phyloP scores from a whole-genome alignment of 352 stramenopile species.

The Pythium sp. region DNA sequence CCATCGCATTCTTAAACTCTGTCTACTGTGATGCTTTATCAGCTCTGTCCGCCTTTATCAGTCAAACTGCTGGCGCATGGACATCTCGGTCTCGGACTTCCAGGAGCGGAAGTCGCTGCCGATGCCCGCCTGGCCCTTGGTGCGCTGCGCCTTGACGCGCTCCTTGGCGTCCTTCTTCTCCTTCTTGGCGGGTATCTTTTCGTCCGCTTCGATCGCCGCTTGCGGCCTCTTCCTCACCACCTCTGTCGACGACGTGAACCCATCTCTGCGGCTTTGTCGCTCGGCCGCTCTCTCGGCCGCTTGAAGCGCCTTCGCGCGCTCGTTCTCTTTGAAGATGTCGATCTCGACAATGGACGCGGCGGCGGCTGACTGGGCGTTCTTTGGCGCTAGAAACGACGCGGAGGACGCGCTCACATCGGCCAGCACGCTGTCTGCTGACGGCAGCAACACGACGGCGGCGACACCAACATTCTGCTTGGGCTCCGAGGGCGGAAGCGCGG shows the following conservation, averaged over 20 bases:
- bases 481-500: background rate
- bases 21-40: background rate
- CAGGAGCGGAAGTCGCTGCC: slow-evolving; percentile 70
- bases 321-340: slow-evolving; percentile 30
- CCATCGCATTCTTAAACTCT: background rate
- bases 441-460: slow-evolving; percentile 17
- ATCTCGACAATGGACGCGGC: slow-evolving; percentile 23
- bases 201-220: background rate
- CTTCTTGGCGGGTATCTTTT: slow-evolving; percentile 16
- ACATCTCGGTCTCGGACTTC: slow-evolving; percentile 83
- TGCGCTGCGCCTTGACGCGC: slow-evolving; percentile 66
- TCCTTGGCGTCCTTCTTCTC: slow-evolving; percentile 62
- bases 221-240: background rate
- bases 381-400: slow-evolving; percentile 41
- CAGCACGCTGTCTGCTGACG: slow-evolving; percentile 45
- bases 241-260: background rate
- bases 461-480: background rate
- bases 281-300: background rate
- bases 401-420: slow-evolving; percentile 27
- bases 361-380: slow-evolving; percentile 12
- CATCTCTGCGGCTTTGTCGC: background rate
- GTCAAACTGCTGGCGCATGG: slow-evolving; percentile 73
- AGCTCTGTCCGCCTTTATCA: slow-evolving; percentile 19
- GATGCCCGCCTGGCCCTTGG: slow-evolving; percentile 73
- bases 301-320: slow-evolving; percentile 11